Conservation (phyloP, 441 rosid species). For the Raphanus hybrid region DNA sequence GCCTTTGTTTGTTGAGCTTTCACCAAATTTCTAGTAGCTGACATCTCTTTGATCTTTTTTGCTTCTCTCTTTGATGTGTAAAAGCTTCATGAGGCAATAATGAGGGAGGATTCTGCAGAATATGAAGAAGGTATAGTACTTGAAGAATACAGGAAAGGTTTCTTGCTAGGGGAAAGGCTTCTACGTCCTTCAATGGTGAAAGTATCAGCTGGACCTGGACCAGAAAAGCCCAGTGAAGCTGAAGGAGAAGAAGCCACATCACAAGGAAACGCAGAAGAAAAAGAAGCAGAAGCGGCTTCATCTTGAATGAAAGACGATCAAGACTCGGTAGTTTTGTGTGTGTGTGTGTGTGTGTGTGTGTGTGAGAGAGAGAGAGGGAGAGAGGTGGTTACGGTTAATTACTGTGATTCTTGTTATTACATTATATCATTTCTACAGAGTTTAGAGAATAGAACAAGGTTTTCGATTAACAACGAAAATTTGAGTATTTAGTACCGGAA, state of each 20-base stretch:
- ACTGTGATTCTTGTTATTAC: conserved; percentile 2
- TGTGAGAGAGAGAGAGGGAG: too few species aligned
- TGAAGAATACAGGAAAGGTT: conserved; percentile 84
- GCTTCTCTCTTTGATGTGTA: conserved; percentile 8
- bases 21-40: neutral
- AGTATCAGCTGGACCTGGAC: conserved; percentile 97
- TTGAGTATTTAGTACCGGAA: conserved; percentile 7
- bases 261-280: conserved; percentile 44
- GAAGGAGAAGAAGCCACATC: conserved; percentile 41
- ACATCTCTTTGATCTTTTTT: conserved; percentile 16
- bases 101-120: conserved; percentile 79
- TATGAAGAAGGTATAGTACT: conserved; percentile 80
- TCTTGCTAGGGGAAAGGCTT: conserved; percentile 81
- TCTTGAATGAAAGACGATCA: conserved; percentile 25
- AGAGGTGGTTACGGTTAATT: conserved; percentile 13
- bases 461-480: neutral
- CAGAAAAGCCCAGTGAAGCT: conserved; percentile 55
- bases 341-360: neutral
- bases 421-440: conserved; percentile 29
- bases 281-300: conserved; percentile 50
- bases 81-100: conserved; percentile 94
- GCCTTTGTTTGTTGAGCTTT: conserved; percentile 12
- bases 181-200: conserved; percentile 96
- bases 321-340: conserved; percentile 20
- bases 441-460: conserved; percentile 23